These are phyloP conservation scores for Phialophora macrospora DNA, from an alignment of 2,329 filamentous ascomycete genomes.

Conservation along the genomic window DNA sequence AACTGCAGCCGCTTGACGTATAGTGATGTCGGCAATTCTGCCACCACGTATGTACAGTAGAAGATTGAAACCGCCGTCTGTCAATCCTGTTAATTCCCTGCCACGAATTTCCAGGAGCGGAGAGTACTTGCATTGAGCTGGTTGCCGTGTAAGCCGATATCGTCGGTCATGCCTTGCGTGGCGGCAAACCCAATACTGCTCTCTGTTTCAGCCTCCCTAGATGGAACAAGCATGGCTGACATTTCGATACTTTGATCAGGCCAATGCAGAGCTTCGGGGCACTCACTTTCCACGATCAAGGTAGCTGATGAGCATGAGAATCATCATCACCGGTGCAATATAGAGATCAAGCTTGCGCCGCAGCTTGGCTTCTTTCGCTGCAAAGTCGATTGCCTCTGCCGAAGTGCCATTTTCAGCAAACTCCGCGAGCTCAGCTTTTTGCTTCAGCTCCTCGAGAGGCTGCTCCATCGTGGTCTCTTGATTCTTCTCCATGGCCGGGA, in stretches of 20 bases:
- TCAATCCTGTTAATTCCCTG: background rate
- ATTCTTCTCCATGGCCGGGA: constrained; percentile 13
- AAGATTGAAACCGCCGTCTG: constrained; percentile 56
- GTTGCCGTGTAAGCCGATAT: constrained; percentile 49
- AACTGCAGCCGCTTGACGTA: constrained; percentile 56
- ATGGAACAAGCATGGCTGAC: background rate
- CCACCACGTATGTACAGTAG: constrained; percentile 58
- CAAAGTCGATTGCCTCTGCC: constrained; percentile 19
- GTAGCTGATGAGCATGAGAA: constrained; percentile 83
- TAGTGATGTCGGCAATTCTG: constrained; percentile 56
- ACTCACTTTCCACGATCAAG: constrained; percentile 71
- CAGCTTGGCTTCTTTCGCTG: constrained; percentile 27
- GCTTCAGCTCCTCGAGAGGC: constrained; percentile 23
- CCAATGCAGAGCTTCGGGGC: too few relatives aligned
- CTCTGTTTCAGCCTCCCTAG: constrained; percentile 44
- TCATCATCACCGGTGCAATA: constrained; percentile 68
- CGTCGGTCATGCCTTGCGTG: constrained; percentile 60
- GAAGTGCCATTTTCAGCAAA: constrained; percentile 24
- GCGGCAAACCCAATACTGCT: constrained; percentile 58
- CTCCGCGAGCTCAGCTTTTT: constrained; percentile 26
- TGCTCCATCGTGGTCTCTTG: constrained; percentile 13
- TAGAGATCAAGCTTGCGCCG: constrained; percentile 34
- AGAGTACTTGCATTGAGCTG: constrained; percentile 47
- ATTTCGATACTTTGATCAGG: background rate
- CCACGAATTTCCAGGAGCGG: background rate